A percentile compares a stretch with the other conserved stretches of the same genome.
Evolutionary conservation across 306 rosid species (phyloP).

Genomic region (Ammopiptanthus mongolicus): DNA sequence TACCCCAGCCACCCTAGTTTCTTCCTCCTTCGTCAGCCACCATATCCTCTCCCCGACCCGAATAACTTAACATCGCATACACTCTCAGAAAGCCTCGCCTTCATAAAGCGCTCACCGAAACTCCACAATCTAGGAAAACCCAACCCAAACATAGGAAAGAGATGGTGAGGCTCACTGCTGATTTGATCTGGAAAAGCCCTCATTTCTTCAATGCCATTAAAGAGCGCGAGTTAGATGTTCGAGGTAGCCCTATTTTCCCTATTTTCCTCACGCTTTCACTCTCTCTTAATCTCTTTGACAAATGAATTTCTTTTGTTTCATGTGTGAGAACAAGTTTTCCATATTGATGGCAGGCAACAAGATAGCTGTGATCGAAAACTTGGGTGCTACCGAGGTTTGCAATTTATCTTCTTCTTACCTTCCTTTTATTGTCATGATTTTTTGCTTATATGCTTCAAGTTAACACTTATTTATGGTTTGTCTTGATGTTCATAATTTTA

Average conservation of each 20-base stretch:
- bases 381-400: constrained; percentile 92
- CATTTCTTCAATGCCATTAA: constrained; percentile 87
- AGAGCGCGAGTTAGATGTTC: constrained; percentile 89
- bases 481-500: background rate
- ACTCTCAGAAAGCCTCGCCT: no score
- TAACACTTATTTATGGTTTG: background rate
- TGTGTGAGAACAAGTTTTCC: background rate
- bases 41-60: no score
- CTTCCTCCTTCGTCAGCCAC: no score
- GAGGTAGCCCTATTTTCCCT: constrained; percentile 39
- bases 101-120: no score
- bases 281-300: background rate
- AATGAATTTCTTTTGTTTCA: background rate
- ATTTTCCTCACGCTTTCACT: background rate
- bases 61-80: no score
- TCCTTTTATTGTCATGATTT: background rate
- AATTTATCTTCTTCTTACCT: background rate
- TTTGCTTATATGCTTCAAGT: background rate
- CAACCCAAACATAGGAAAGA: background rate
- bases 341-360: constrained; percentile 59
- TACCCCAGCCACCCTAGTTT: no score
- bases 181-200: constrained; percentile 94
- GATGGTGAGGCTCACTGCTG: constrained; percentile 92
- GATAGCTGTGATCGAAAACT: constrained; percentile 80
- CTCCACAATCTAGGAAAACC: no score